A percentile compares a stretch with the other conserved stretches of the same genome.
Evolutionary conservation across 305 asterid species (phyloP).

Genomic region (Fraxinus floribunda): DNA sequence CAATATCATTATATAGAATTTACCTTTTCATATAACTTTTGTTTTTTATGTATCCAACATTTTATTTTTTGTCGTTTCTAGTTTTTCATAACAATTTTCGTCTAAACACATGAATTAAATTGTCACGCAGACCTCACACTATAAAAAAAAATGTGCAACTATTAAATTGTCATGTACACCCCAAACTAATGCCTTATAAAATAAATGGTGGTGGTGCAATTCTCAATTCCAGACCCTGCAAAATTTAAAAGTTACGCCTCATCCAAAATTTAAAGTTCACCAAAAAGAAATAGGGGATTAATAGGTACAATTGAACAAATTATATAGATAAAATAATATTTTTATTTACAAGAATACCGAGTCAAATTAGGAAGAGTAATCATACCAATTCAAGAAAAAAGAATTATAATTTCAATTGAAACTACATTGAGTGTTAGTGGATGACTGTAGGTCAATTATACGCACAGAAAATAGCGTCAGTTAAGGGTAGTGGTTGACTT

Average conservation of each 20-base stretch:
- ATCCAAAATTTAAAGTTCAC: not conserved
- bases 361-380: too few species aligned
- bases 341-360: not conserved
- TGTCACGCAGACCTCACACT: not conserved
- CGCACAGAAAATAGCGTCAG: not conserved
- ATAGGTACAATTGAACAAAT: not conserved
- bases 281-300: too few species aligned
- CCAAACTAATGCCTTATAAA: not conserved
- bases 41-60: not conserved
- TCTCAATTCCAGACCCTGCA: not conserved
- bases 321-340: not conserved
- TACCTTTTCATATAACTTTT: too few species aligned
- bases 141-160: not conserved
- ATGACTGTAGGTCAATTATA: not conserved
- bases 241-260: not conserved
- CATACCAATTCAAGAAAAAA: too few species aligned
- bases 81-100: not conserved
- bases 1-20: too few species aligned
- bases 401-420: too few species aligned
- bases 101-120: not conserved
- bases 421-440: not conserved
- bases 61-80: too few species aligned
- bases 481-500: not conserved
- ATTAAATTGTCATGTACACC: not conserved
- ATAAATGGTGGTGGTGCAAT: not conserved